These are phyloP conservation scores for Citrus reticulata DNA, from an alignment of 345 rosid genomes.

Conservation along the genomic window DNA sequence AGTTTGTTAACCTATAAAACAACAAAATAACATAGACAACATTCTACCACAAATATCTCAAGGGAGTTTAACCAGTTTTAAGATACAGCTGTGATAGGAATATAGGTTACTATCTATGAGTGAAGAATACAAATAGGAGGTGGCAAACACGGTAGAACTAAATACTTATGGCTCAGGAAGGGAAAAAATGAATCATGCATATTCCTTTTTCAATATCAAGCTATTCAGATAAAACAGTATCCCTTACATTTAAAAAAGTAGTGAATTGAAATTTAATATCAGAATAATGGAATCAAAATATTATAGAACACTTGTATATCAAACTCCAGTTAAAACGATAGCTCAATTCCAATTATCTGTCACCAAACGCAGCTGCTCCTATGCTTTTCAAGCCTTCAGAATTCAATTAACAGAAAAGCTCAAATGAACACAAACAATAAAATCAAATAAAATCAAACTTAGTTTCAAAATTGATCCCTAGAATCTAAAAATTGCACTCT, in stretches of 20 bases:
- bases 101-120: not conserved
- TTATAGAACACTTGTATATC: not conserved
- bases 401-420: not conserved
- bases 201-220: not conserved
- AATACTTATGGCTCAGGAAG: not conserved
- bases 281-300: not conserved
- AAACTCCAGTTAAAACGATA: not conserved
- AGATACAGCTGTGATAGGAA: not conserved
- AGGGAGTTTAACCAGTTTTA: not conserved
- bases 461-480: too few species aligned
- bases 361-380: not conserved
- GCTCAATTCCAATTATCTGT: not conserved
- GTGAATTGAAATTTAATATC: not conserved
- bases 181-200: not conserved
- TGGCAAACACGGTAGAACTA: not conserved
- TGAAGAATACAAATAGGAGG: not conserved
- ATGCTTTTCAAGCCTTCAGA: not conserved
- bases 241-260: not conserved
- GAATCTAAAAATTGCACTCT: not conserved
- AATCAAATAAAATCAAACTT: not conserved
- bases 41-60: not conserved
- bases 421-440: not conserved
- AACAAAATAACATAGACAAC: not conserved
- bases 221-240: not conserved
- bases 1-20: not conserved